phyloP scores from a whole-genome alignment of 2,329 filamentous ascomycete species.

The Phyllosticta capitalensis region DNA sequence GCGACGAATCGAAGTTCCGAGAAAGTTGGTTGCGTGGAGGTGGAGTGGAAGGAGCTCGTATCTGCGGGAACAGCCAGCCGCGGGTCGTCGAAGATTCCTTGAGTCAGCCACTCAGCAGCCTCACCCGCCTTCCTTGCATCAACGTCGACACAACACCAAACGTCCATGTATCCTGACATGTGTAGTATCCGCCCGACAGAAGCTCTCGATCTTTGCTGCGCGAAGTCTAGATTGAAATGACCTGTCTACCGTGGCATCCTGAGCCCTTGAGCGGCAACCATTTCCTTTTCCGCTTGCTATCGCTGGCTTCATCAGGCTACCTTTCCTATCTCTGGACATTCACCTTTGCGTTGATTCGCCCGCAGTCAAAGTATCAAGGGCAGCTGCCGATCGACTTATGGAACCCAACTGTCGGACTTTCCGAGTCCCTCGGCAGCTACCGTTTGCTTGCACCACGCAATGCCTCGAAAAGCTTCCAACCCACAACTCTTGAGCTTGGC shows the following conservation, averaged over 20 bases:
- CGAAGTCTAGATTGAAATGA: neutral
- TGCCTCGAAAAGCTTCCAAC: neutral
- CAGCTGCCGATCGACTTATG: neutral
- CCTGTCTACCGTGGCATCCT: neutral
- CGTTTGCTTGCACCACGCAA: neutral
- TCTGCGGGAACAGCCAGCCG: no score
- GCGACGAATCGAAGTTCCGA: no score
- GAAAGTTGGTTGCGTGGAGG: no score
- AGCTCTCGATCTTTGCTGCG: no score
- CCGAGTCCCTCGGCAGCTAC: neutral
- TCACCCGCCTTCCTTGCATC: no score
- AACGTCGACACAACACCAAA: no score
- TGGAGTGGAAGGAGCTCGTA: no score
- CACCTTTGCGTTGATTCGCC: neutral
- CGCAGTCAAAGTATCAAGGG: neutral
- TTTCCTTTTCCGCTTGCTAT: neutral
- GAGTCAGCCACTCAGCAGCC: no score
- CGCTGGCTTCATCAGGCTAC: neutral
- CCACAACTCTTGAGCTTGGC: neutral
- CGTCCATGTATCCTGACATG: no score
- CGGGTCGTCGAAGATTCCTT: no score
- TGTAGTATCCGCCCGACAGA: no score
- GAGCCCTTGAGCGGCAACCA: neutral
- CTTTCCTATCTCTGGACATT: neutral
- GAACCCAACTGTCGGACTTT: neutral